Base-by-base conservation (phyloP, 345 rosid species). In the Ricinus communis region DNA sequence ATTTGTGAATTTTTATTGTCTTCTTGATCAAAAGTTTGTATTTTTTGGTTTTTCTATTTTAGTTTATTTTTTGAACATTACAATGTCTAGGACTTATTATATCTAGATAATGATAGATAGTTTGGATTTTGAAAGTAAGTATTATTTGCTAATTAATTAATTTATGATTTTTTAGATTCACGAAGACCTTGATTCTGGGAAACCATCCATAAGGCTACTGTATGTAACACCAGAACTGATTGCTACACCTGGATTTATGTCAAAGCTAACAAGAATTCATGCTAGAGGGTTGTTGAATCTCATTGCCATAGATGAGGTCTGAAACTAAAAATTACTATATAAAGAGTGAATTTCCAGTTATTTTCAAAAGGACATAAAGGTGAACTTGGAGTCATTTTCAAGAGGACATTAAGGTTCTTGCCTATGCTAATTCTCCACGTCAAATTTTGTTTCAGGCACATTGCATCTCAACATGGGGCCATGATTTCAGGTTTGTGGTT, bases 391-490 rank as follows among this genome's bases (percentile, higher is more conserved):
- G 11, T n/a, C 62, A 27, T 71, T 30, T 70, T 51, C 24, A 53
- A 31, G 8, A 28, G 54, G 64, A 38, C 28, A 54, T 46, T 31
- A 16, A 43, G 63, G 47, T 61, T 36, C 67, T 21, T 36, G 36
- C 70, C 50, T 65, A 27, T 62, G 68, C 41, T 68, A 18, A 25
- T 53, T 51, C n/a, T 27, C 70, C 49, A 65, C 19, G 22, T 33
- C 61, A 33, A 76, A 47, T 68, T 75, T 64, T 72, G 76, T 85
- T 56, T 59, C 91, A 95, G 97, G 97, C 97, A 66, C 99, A 95
- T 72, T 95, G 97, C 83, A 89, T 94, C 82, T 94, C 99, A 69
- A 77, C 93, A 15, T 95, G 99, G 99, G 97, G 99, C 71, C 97
- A 95, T 71, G 97, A 95, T 83, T 95, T 95, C 88, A 95, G 98